Percentiles rank a stretch among this genome's conserved stretches.
Conservation (phyloP, 163 green algal species). For the Volvox carteri region DNA sequence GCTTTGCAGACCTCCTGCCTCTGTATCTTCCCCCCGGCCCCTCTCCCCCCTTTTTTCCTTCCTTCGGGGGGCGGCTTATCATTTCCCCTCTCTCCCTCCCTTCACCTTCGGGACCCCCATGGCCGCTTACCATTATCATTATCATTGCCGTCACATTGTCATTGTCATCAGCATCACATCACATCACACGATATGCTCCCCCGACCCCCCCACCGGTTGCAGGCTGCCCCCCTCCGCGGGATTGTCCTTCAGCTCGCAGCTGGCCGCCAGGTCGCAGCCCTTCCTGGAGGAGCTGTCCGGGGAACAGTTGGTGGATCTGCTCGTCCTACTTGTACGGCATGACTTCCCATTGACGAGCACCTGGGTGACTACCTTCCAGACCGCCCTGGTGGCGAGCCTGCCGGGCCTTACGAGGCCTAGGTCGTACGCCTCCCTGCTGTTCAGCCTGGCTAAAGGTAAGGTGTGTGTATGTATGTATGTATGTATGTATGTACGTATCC, state of each 20-base stretch:
- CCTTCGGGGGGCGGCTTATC: no score
- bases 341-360: slow-evolving; percentile 3
- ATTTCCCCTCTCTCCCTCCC: no score
- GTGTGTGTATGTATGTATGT: not conserved
- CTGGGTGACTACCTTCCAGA: slow-evolving; percentile 22
- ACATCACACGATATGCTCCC: no score
- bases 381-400: slow-evolving; percentile 13
- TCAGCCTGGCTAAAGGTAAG: slow-evolving; percentile 46
- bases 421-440: slow-evolving; percentile 24
- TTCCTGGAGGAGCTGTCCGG: slow-evolving; percentile 6
- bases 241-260: not conserved
- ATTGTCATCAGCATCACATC: no score
- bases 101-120: no score
- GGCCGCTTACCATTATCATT: no score
- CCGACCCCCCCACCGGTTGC: not conserved
- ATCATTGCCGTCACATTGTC: no score
- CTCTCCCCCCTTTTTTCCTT: no score
- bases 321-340: slow-evolving; percentile 26
- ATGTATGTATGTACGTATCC: no score
- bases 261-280: not conserved
- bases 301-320: slow-evolving; percentile 48
- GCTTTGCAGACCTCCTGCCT: no score
- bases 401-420: not conserved
- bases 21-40: no score
- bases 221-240: slow-evolving; percentile 7